Conservation (phyloP, 2,329 filamentous ascomycete genomes). For the Colletotrichum nymphaeae region DNA sequence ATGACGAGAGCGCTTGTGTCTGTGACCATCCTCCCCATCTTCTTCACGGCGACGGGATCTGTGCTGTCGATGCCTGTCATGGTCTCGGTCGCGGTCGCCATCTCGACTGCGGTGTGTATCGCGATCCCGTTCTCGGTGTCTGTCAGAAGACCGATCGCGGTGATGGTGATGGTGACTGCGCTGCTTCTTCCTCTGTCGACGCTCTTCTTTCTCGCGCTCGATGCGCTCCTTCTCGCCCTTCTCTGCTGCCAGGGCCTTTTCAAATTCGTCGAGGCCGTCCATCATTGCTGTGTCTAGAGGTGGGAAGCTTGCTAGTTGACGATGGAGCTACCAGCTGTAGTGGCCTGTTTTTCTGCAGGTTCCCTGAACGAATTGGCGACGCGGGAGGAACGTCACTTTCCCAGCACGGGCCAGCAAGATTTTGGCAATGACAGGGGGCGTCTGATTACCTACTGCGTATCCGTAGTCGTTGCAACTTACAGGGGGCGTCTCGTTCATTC, state of each 20-base stretch:
- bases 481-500: constrained; percentile 14
- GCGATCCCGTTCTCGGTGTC: constrained; percentile 39
- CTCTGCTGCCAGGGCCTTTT: constrained; percentile 77
- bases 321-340: not conserved
- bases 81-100: constrained; percentile 41
- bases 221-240: constrained; percentile 64
- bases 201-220: constrained; percentile 58
- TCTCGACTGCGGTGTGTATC: constrained; percentile 41
- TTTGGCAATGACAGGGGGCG: constrained; percentile 7
- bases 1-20: constrained; percentile 73
- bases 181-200: constrained; percentile 57
- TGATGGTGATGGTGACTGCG: constrained; percentile 60
- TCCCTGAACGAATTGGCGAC: constrained; percentile 8
- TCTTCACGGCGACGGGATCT: constrained; percentile 52
- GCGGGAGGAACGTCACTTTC: constrained; percentile 29
- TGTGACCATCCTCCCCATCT: constrained; percentile 64
- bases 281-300: constrained; percentile 44
- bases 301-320: not conserved
- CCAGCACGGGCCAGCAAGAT: constrained; percentile 24
- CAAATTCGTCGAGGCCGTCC: constrained; percentile 77
- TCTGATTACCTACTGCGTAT: not conserved
- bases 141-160: constrained; percentile 44
- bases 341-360: not conserved
- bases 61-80: constrained; percentile 45
- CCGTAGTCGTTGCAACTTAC: not conserved